phyloP scores from a whole-genome alignment of 768 basidiomycete genomes.

The Lactarius deliciosus region DNA sequence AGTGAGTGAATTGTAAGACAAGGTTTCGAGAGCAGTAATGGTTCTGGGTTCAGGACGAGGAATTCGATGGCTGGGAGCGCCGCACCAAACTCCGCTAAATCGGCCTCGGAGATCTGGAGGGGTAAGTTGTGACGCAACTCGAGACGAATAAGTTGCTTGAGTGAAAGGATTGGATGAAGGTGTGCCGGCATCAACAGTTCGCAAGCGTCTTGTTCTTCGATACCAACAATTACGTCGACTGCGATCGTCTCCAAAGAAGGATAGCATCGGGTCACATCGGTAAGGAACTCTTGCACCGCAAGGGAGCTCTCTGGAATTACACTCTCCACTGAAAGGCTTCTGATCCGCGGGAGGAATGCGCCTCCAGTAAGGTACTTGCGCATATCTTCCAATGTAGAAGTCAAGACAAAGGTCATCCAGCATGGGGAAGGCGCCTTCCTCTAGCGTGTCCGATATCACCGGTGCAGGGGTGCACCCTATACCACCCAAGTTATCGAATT shows the following conservation, averaged over 20 bases:
- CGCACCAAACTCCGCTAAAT: slow-evolving; percentile 24
- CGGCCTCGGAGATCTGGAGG: slow-evolving; percentile 25
- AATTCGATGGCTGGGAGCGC: slow-evolving; percentile 22
- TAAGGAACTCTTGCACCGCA: slow-evolving; percentile 20
- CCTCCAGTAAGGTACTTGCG: slow-evolving; percentile 24
- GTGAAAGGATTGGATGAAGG: slow-evolving; percentile 25
- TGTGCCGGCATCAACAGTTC: slow-evolving; percentile 17
- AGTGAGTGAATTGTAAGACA: slow-evolving; percentile 16
- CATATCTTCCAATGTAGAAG: slow-evolving; percentile 26
- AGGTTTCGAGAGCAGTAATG: slow-evolving; percentile 23
- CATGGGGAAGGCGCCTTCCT: slow-evolving; percentile 25
- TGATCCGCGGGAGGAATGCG: slow-evolving; percentile 21
- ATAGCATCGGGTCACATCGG: slow-evolving; percentile 21
- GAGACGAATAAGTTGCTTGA: slow-evolving; percentile 23
- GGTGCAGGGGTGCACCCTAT: background rate
- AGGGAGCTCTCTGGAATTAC: slow-evolving; percentile 11
- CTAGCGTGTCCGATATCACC: slow-evolving; percentile 5
- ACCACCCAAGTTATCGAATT: slow-evolving; percentile 21
- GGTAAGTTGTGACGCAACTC: slow-evolving; percentile 30
- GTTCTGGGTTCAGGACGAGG: slow-evolving; percentile 28
- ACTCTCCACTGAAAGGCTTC: slow-evolving; percentile 21
- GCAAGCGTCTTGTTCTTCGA: slow-evolving; percentile 13
- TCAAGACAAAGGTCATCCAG: slow-evolving; percentile 26
- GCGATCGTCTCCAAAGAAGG: slow-evolving; percentile 19
- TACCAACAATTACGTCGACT: slow-evolving; percentile 24